Conservation (phyloP, 179 eudicot species). For the Camellia oleifera region DNA sequence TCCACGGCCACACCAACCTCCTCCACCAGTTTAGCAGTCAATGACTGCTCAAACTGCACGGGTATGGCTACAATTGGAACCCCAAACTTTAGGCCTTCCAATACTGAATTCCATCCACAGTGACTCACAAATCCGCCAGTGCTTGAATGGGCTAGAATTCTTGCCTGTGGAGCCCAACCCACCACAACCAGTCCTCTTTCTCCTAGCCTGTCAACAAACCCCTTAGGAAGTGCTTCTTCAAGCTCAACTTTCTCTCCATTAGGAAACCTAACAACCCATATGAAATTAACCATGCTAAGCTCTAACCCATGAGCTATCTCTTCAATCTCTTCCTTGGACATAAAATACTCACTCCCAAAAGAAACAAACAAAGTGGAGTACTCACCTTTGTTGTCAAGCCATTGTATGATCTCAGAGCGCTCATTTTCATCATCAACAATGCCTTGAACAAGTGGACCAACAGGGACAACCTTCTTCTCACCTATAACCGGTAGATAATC, state of each 20-base stretch:
- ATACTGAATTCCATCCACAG: too few species aligned
- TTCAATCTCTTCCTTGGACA: not conserved
- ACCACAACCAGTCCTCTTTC: too few species aligned
- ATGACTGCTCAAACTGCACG: too few species aligned
- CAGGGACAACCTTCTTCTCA: slow-evolving; percentile 4
- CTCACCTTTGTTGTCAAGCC: not conserved
- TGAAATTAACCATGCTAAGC: slow-evolving; percentile 15
- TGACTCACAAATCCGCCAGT: too few species aligned
- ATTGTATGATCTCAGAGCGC: not conserved
- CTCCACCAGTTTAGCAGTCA: too few species aligned
- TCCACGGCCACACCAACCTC: too few species aligned
- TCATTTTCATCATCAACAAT: not conserved
- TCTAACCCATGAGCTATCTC: slow-evolving; percentile 17
- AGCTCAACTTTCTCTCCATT: not conserved
- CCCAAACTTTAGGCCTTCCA: too few species aligned
- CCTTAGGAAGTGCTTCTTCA: not conserved
- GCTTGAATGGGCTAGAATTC: too few species aligned
- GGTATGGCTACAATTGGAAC: too few species aligned
- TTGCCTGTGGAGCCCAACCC: too few species aligned
- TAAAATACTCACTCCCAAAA: slow-evolving; percentile 13
- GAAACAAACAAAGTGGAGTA: slow-evolving; percentile 5
- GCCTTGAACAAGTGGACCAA: slow-evolving; percentile 15
- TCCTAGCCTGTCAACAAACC: too few species aligned
- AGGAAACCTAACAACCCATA: slow-evolving; percentile 16
- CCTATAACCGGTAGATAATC: slow-evolving; percentile 1